phyloP scores from a whole-genome alignment of 2,329 filamentous ascomycete genomes.

The Seiridium unicorne region DNA sequence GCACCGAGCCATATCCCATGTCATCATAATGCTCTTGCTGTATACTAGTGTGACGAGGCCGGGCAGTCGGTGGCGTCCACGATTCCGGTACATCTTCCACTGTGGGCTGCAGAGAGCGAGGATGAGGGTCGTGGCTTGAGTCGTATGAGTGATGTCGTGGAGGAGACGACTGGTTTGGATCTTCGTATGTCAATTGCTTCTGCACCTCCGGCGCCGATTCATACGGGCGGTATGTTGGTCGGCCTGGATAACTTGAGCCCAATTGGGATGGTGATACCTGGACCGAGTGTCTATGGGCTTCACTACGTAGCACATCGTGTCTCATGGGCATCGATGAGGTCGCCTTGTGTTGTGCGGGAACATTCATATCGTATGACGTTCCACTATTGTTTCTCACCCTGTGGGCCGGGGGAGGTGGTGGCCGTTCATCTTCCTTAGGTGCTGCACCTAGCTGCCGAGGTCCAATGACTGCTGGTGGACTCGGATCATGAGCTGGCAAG shows the following conservation, averaged over 20 bases:
- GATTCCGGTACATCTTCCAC: conserved; percentile 64
- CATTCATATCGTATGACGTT: conserved; percentile 40
- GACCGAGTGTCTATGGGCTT: conserved; percentile 53
- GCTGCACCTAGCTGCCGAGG: conserved; percentile 29
- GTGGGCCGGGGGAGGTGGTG: conserved; percentile 56
- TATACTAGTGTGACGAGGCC: conserved; percentile 21
- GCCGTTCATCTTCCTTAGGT: conserved; percentile 35
- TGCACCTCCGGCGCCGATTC: conserved; percentile 44
- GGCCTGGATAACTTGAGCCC: conserved; percentile 47
- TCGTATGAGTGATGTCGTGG: conserved; percentile 53
- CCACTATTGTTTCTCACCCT: conserved; percentile 45
- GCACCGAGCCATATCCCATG: conserved; percentile 34
- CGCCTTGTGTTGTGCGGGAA: conserved; percentile 40
- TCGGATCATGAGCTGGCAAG: conserved; percentile 17
- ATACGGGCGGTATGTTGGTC: conserved; percentile 50
- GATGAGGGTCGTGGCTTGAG: conserved; percentile 40
- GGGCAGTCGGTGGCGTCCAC: conserved; percentile 28
- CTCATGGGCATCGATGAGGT: conserved; percentile 52
- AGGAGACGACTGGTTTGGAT: conserved; percentile 33
- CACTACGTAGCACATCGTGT: conserved; percentile 55
- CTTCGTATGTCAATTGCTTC: conserved; percentile 27
- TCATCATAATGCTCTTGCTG: conserved; percentile 33
- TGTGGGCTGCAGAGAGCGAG: conserved; percentile 57
- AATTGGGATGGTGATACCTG: conserved; percentile 20
- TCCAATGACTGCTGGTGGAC: conserved; percentile 17